phyloP scores from a whole-genome alignment of 257 asterid species.

The Fraxinus americana region DNA sequence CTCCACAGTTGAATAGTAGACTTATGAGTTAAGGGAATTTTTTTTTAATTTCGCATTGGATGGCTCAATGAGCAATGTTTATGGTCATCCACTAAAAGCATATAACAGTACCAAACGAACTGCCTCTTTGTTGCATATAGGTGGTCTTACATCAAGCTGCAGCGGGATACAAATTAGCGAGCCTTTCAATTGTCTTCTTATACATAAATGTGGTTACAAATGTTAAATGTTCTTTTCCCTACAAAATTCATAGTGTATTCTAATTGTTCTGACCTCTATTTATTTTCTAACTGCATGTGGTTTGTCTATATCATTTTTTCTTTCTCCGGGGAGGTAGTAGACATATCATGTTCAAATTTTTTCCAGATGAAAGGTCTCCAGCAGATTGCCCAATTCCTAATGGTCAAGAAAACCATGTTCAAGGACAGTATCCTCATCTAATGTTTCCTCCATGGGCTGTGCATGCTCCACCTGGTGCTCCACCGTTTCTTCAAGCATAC shows the following conservation, averaged over 20 bases:
- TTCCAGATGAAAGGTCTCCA: slow-evolving; percentile 43
- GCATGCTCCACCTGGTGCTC: slow-evolving; percentile 63
- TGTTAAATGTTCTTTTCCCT: neutral
- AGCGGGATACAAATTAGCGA: neutral
- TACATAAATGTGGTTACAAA: neutral
- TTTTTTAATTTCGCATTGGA: neutral
- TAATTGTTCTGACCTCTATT: too few species aligned
- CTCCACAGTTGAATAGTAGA: slow-evolving; percentile 5
- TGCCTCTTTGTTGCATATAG: slow-evolving; percentile 8
- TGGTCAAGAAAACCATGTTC: slow-evolving; percentile 69
- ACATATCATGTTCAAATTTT: slow-evolving; percentile 27
- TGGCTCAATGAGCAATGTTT: neutral
- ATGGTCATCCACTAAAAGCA: neutral
- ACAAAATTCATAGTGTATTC: neutral
- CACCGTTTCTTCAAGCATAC: slow-evolving; percentile 74
- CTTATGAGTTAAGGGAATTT: too few species aligned
- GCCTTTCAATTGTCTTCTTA: neutral
- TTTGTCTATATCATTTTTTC: neutral
- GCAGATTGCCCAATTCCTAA: slow-evolving; percentile 50
- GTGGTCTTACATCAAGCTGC: slow-evolving; percentile 1
- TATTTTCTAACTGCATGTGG: too few species aligned
- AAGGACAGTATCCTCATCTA: slow-evolving; percentile 73
- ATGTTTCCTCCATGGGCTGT: slow-evolving; percentile 82
- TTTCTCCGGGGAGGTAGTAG: slow-evolving; percentile 18
- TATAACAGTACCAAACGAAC: neutral